phyloP scores from a whole-genome alignment of 176 grass and related monocot species.

The Calamus simplicifolius region DNA sequence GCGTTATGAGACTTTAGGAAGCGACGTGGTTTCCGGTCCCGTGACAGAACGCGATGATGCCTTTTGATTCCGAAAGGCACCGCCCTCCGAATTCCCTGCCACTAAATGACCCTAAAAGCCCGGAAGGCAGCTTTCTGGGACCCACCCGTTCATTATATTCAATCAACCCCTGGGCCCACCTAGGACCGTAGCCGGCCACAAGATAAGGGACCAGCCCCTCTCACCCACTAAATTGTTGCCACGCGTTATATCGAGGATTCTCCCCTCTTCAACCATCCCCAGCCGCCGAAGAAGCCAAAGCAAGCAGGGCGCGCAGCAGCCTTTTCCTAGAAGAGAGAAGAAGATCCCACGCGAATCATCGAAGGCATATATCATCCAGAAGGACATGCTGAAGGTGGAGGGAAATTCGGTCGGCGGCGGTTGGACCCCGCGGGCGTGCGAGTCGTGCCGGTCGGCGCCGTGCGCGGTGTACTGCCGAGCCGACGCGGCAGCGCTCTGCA shows the following conservation, averaged over 20 bases:
- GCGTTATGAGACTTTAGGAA: too few species aligned
- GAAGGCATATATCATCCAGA: too few species aligned
- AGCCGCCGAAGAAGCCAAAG: too few species aligned
- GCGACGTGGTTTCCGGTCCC: too few species aligned
- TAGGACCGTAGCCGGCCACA: conserved; percentile 16
- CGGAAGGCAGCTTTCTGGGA: neutral
- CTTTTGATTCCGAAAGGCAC: too few species aligned
- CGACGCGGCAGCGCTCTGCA: conserved; percentile 71
- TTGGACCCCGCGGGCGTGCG: neutral
- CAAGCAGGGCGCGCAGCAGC: too few species aligned
- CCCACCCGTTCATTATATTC: neutral
- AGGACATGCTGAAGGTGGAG: conserved; percentile 9
- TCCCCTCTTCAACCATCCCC: neutral
- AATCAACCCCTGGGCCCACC: neutral
- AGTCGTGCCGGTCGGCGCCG: conserved; percentile 52
- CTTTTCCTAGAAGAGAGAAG: too few species aligned
- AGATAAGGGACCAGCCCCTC: conserved; percentile 12
- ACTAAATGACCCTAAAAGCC: too few species aligned
- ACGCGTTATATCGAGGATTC: conserved; percentile 19
- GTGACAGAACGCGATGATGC: too few species aligned
- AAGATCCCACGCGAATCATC: too few species aligned
- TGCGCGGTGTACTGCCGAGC: conserved; percentile 61
- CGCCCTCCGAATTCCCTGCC: too few species aligned
- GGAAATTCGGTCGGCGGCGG: conserved; percentile 2
- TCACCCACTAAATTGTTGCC: conserved; percentile 24